Evolutionary conservation across 1,139 yeast species (phyloP), one percentile per base, ranked within the genome.

Genomic region (Diutina ranongensis): DNA sequence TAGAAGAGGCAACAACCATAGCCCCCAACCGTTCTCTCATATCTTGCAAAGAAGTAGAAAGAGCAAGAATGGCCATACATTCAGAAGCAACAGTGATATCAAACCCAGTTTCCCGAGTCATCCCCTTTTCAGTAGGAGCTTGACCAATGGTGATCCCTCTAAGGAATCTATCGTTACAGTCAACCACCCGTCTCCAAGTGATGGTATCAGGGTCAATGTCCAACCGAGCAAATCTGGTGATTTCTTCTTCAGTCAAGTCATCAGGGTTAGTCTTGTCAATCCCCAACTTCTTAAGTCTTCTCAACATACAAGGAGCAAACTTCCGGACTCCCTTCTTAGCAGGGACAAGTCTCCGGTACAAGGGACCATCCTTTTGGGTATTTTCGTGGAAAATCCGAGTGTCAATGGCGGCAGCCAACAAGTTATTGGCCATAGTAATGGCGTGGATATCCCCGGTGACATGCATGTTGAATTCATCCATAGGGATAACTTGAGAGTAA

Each of bases 401-500:
- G 66, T 92, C 98, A 55, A 92, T 83, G 35, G 98, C 98, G 48
- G 98, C 98, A 50, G 97, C 97, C 55, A 92, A 74, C 61, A 92
- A 71, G 66, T 92, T 92, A 64, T 88, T 89, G 47, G 98, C 97
- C 74, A 89, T 89, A 47, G 95, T 79, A 54, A 92, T 87, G 48
- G 98, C 98, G 64, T 92, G 98, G 56, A 92, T 89, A 63, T 92
- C 98, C 64, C 98, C 98, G 45, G 98, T 92, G 54, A 92, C 79
- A 63, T 92, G 98, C 85, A 92, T 80, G 72, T 92, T 92, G 74
- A 92, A 92, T 67, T 92, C 98, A 64, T 92, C 98, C 98, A 92
- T 92, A 52, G 98, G 98, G 59, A 92, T 88, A 45, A 92, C 97
- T 69, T 92, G 97, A 9, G 97, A 83, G 67, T 89, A 92, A 50